Evolutionary conservation across 2,329 filamentous ascomycete species (phyloP).

Genomic region (Sporothrix humicola): DNA sequence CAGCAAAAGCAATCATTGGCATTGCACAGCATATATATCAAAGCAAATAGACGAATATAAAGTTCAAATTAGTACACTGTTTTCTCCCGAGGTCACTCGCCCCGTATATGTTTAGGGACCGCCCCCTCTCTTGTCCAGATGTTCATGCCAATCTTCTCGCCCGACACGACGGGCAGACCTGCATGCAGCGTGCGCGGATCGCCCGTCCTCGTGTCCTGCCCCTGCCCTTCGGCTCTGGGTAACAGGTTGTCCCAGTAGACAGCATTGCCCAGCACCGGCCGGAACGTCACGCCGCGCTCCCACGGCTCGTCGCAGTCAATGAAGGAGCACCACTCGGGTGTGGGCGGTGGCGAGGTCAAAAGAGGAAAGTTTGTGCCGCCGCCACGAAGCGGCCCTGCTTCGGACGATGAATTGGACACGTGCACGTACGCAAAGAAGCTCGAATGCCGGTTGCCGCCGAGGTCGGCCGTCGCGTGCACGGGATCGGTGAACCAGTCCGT

Average conservation of each 20-base stretch:
- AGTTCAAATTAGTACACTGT: neutral
- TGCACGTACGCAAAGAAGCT: conserved; percentile 58
- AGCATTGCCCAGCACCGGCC: conserved; percentile 54
- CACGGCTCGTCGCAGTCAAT: conserved; percentile 57
- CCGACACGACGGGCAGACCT: conserved; percentile 53
- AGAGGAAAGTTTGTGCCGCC: conserved; percentile 58
- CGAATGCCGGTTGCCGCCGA: conserved; percentile 53
- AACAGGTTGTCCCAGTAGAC: conserved; percentile 57
- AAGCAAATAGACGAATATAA: neutral
- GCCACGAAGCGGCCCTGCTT: conserved; percentile 42
- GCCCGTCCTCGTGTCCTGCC: conserved; percentile 40
- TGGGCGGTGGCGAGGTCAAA: conserved; percentile 46
- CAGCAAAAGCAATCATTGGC: neutral
- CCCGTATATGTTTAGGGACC: conserved; percentile 46
- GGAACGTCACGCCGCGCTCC: conserved; percentile 56
- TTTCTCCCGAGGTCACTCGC: conserved; percentile 37
- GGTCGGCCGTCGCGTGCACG: conserved; percentile 46
- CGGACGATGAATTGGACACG: conserved; percentile 38
- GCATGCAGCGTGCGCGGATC: conserved; percentile 55
- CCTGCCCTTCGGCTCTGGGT: conserved; percentile 46
- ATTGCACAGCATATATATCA: neutral
- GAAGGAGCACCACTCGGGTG: conserved; percentile 50
- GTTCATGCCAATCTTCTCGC: conserved; percentile 58
- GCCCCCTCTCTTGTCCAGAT: conserved; percentile 57
- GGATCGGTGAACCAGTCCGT: conserved; percentile 57